These are phyloP conservation scores for Yamadazyma sp. DNA, from an alignment of 1,139 yeast species.

Conservation along the genomic window DNA sequence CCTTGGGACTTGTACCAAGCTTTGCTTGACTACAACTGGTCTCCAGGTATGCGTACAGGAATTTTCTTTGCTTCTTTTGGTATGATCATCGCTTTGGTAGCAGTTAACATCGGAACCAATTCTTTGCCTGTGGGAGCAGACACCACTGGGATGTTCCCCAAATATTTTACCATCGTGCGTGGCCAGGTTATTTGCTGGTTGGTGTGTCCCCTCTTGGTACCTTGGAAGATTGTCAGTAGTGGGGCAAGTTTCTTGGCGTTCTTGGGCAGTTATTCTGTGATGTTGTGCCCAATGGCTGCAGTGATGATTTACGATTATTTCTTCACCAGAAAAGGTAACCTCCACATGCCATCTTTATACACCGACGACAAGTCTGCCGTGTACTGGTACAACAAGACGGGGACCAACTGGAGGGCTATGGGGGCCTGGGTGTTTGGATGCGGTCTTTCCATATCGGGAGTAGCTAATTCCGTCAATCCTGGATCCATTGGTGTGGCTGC, in stretches of 20 bases:
- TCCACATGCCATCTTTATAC: conserved; percentile 12
- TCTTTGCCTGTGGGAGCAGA: conserved; percentile 15
- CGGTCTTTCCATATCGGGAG: conserved; percentile 13
- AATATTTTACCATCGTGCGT: conserved; percentile 8
- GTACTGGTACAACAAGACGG: conserved; percentile 11
- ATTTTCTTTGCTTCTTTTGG: conserved; percentile 14
- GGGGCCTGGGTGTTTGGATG: conserved; percentile 11
- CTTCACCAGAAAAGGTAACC: conserved; percentile 11
- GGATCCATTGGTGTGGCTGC: conserved; percentile 13
- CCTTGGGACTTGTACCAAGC: conserved; percentile 14
- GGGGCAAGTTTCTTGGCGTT: conserved; percentile 13
- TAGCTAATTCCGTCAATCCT: conserved; percentile 11
- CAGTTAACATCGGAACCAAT: conserved; percentile 13
- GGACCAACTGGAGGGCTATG: conserved; percentile 14
- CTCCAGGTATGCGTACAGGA: conserved; percentile 13
- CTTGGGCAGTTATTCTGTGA: conserved; percentile 13
- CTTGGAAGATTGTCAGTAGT: conserved; percentile 14
- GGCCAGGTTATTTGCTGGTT: conserved; percentile 11
- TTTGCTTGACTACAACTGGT: conserved; percentile 13
- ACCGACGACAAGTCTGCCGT: conserved; percentile 6
- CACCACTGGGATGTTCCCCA: conserved; percentile 14
- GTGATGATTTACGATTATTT: conserved; percentile 14
- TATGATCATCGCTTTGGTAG: conserved; percentile 13
- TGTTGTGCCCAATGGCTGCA: conserved; percentile 15
- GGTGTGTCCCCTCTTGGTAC: conserved; percentile 10